Base-by-base conservation (phyloP, 495 filamentous ascomycete genomes). In the Penicillium maclennaniae region DNA sequence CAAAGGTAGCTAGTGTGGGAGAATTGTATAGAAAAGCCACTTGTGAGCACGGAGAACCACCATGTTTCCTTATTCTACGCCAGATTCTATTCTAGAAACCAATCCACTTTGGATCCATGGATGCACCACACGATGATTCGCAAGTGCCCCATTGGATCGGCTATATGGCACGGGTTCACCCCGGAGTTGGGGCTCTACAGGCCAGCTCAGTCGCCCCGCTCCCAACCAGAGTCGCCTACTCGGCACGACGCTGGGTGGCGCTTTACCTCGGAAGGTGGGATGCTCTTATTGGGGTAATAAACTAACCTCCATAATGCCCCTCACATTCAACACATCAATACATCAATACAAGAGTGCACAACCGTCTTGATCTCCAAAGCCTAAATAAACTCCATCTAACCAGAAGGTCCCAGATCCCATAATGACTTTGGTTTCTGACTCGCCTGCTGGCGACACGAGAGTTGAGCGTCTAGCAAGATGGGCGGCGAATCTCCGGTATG, bases 391-490 rank as follows among this genome's bases (percentile, higher is more conserved):
- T n/a, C n/a, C n/a, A n/a, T n/a, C n/a, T n/a, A 1, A 17, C 15
- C 26, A 28, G 16, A 16, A 27, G 28, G 4, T 21, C 10, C 9
- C 9, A 4, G 1, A 34, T 12, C 1, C 31, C 14, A 34, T 14
- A 34, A 58, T 58, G 55, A 26, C 55, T 21, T 40, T 43, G 43
- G 15, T 21, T 25, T 47, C 45, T 20, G 37, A 40, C 34, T 45
- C 3, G 7, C 7, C 28, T 2, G 26, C 41, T 15, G 45, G 31
- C 3, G 48, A 19, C 37, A 63, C 62, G 2, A 52, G 62, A 43
- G 67, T 61, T 10, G 58, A 67, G 41, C 55, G 36, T 19, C 49
- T 70, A 14, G 66, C 62, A 31, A 51, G 34, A 19, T 70, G 66
- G 66, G 56, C 63, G 10, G 46, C 54, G 1, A 54, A 55, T 7